Conservation (phyloP, 1,284 basidiomycete genomes). For the Dichomitus squalens region DNA sequence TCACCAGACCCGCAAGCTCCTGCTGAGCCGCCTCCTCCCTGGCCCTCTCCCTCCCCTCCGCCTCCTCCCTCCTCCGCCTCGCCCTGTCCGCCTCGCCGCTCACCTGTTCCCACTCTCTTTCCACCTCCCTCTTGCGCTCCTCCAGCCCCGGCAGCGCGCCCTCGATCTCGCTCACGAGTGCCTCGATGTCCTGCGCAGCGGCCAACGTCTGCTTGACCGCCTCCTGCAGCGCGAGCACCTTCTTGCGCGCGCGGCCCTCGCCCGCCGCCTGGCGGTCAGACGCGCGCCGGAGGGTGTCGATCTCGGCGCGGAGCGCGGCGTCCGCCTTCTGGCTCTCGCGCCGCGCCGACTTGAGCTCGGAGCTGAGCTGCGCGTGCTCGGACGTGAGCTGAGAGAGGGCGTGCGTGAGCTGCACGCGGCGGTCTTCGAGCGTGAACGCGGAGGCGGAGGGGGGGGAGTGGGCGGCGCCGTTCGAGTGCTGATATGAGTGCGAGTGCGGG, state of each 20-base stretch:
- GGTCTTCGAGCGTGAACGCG: slow-evolving; percentile 54
- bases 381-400: slow-evolving; percentile 54
- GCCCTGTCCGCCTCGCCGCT: slow-evolving; percentile 38
- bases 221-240: slow-evolving; percentile 76
- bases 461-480: slow-evolving; percentile 12
- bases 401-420: slow-evolving; percentile 59
- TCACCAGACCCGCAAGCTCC: slow-evolving; percentile 41
- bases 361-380: slow-evolving; percentile 62
- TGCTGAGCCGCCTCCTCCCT: slow-evolving; percentile 47
- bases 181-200: slow-evolving; percentile 58
- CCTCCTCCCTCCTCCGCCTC: slow-evolving; percentile 35
- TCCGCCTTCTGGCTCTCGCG: slow-evolving; percentile 77
- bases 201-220: slow-evolving; percentile 70
- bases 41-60: slow-evolving; percentile 43
- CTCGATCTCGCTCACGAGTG: slow-evolving; percentile 52
- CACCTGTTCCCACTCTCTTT: slow-evolving; percentile 47
- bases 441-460: slow-evolving; percentile 10
- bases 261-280: slow-evolving; percentile 67
- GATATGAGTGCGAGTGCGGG: neutral
- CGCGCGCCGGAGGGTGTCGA: slow-evolving; percentile 71
- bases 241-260: slow-evolving; percentile 72
- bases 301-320: slow-evolving; percentile 70
- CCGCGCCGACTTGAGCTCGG: slow-evolving; percentile 66
- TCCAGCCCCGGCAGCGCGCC: slow-evolving; percentile 50
- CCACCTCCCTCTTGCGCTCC: slow-evolving; percentile 44